Base-by-base conservation (phyloP, 2,329 filamentous ascomycete species). In the Aspergillus sp. region DNA sequence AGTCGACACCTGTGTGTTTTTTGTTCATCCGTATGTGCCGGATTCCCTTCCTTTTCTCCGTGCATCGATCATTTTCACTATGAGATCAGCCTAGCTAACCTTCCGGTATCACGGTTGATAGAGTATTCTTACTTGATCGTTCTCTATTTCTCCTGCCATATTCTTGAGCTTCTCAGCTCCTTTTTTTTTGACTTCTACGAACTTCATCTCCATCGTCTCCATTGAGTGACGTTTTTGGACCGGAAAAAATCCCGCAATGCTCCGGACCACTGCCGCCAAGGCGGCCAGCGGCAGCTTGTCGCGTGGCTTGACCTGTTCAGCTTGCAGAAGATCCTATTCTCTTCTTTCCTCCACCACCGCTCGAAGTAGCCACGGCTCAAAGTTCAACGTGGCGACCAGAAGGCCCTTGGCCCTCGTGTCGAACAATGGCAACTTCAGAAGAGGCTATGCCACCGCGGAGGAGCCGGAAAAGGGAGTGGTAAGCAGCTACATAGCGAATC, bases 381-480 rank as follows among this genome's bases (percentile, higher is more conserved):
- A 62, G 52, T 58, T 69, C 45, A 57, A 57, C 51, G 52, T 71
- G 46, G 58, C 67, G 34, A 56, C 64, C 40, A 62, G 69, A 49
- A 68, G 68, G 50, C 69, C 70, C 55, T 58, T 74, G 43, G 69
- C 71, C 46, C 51, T 73, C 43, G 59, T 70, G 50, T 54, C 58
- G 47, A 62, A 58, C 55, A 62, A 59, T 48, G 63, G 67, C 52
- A 71, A 59, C 48, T 62, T 67, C 52, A 71, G 68, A 55, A 74
- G 80, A 55, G 63, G 64, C 50, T 83, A 84, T 76, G 80, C 80
- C 45, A 66, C 79, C 48, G 75, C 76, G 4, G 77, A 80, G 64
- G 77, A 80, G 38, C 77, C 73, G 44, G 71, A 73, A 63, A 76
- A 77, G 64, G 79, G 80, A 58, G 81, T 83, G 63, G 78, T 81